Conservation (phyloP, 1,284 basidiomycete genomes). For the Leccinum pallidistipes region DNA sequence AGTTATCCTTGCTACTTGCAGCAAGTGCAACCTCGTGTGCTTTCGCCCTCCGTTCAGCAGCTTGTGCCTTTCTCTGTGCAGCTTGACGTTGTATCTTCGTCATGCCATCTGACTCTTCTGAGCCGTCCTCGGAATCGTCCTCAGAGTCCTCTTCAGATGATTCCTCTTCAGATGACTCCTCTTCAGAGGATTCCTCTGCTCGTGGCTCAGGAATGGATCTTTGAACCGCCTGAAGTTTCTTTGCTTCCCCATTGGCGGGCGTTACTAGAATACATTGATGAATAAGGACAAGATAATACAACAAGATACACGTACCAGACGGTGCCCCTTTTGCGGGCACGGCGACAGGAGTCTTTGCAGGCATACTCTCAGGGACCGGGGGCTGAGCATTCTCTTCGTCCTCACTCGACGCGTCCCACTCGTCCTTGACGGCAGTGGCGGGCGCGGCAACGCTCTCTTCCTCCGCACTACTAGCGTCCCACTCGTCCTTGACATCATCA, state of each 20-base stretch:
- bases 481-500: constrained; percentile 71
- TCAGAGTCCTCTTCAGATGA: constrained; percentile 42
- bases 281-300: not conserved
- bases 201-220: constrained; percentile 12
- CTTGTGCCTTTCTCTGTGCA: constrained; percentile 81
- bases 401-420: constrained; percentile 85
- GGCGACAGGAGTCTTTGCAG: constrained; percentile 32
- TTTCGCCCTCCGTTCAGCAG: constrained; percentile 78
- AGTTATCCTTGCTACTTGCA: constrained; percentile 84
- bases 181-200: constrained; percentile 42
- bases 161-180: constrained; percentile 46
- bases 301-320: constrained; percentile 12
- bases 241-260: constrained; percentile 5
- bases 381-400: constrained; percentile 46
- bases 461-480: constrained; percentile 66
- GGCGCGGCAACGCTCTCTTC: constrained; percentile 32
- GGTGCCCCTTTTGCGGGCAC: constrained; percentile 1
- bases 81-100: constrained; percentile 65
- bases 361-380: constrained; percentile 16
- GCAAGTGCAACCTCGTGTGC: constrained; percentile 87
- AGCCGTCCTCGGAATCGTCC: constrained; percentile 48
- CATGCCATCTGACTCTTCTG: constrained; percentile 52
- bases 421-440: constrained; percentile 62
- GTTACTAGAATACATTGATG: constrained; percentile 1
- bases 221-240: constrained; percentile 4